A percentile compares a stretch with the other conserved stretches of the same genome.
These are phyloP conservation scores for Colletotrichum tropicale DNA, from an alignment of 2,329 filamentous ascomycete genomes.

Conservation along the genomic window DNA sequence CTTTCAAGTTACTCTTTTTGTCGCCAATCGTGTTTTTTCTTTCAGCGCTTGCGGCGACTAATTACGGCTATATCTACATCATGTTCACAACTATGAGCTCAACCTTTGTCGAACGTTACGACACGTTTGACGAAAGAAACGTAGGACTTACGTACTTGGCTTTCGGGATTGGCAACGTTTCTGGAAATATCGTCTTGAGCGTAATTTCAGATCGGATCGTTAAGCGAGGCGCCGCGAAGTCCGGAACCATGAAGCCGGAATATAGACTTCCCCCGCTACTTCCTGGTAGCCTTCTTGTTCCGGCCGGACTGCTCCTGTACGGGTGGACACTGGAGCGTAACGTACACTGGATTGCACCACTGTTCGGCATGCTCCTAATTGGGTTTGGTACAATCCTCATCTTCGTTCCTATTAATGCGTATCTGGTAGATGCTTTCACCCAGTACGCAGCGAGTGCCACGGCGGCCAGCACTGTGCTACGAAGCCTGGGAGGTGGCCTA, in stretches of 20 bases:
- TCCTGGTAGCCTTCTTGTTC: neutral
- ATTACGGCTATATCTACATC: neutral
- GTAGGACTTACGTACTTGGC: neutral
- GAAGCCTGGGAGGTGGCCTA: slow-evolving; percentile 42
- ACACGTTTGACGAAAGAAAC: neutral
- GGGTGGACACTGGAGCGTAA: slow-evolving; percentile 45
- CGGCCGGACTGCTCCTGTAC: slow-evolving; percentile 27
- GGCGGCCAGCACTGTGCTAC: slow-evolving; percentile 66
- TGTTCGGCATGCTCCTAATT: slow-evolving; percentile 54
- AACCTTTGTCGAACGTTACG: neutral
- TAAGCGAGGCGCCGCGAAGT: neutral
- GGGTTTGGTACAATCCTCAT: slow-evolving; percentile 48
- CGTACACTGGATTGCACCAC: slow-evolving; percentile 63
- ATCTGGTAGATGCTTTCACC: slow-evolving; percentile 65
- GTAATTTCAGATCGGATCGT: neutral
- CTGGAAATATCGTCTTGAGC: neutral
- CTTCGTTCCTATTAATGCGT: slow-evolving; percentile 62
- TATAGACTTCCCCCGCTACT: slow-evolving; percentile 18
- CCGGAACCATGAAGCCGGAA: slow-evolving; percentile 18
- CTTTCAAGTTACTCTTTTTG: neutral
- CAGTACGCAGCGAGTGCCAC: slow-evolving; percentile 55
- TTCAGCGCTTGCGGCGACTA: neutral
- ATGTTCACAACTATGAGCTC: neutral
- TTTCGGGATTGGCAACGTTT: neutral
- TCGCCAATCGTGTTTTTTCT: neutral